Evolutionary conservation across 176 grass and related monocot species (phyloP), one percentile per base, ranked within the genome.

Genomic region (Bothriochloa decipiens): DNA sequence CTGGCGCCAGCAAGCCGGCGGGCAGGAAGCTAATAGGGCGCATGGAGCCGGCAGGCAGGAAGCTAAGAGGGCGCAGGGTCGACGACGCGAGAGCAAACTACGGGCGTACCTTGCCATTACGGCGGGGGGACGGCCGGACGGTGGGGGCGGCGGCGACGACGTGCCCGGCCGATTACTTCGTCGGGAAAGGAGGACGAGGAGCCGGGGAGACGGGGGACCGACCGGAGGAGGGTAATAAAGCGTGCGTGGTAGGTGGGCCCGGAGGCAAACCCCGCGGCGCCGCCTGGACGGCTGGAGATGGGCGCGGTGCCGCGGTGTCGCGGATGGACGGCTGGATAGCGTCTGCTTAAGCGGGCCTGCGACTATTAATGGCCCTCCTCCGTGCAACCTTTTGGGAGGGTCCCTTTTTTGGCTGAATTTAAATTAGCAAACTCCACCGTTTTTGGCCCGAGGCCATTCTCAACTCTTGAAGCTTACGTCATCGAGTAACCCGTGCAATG

Each of bases 201-300:
- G 61, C n/a, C 41, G 70, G 45, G 70, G 18, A 55, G 52, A 20
- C 0, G 46, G 52, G 17, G 18, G 76, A 60, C 22, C 2, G 36
- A 9, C 9, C 22, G 57, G n/a, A 17, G 57, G 6, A 13, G 14
- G 69, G 17, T 32, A 77, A 83, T 78, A 72, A 65, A 83, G 57
- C 57, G 57, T 61, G 67, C 45, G 79, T 23, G 8, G 79, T 11
- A 15, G 73, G 86, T 65, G 80, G 79, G 80, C 63, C 79, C 74
- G 65, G 25, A 16, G 66, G 55, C 29, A 60, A 52, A 3, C 72
- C 32, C n/a, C 25, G 42, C 17, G 86, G 67, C 0, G 71, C 0
- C 15, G 28, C 6, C 37, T 68, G 49, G 10, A 55, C 60, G 35
- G 87, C 82, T 32, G 36, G 81, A 66, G 76, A 73, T 41, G 3